phyloP scores from a whole-genome alignment of 306 rosid genomes.

The barrel medic (Medicago truncatula) region DNA sequence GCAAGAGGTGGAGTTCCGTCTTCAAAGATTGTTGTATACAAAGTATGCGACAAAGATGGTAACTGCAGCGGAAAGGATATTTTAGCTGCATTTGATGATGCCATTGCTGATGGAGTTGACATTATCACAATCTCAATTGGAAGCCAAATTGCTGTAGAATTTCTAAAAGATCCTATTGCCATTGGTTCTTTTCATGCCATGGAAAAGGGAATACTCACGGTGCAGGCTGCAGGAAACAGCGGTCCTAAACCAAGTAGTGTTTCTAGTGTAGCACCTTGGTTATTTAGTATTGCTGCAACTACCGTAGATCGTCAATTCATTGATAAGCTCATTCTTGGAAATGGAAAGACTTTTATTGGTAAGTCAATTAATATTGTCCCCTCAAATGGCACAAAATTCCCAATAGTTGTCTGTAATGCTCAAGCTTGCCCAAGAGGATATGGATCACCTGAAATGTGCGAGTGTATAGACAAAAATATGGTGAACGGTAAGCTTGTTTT shows the following conservation, averaged over 20 bases:
- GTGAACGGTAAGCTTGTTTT: slow-evolving; percentile 11
- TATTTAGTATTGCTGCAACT: slow-evolving; percentile 5
- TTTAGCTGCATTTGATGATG: slow-evolving; percentile 54
- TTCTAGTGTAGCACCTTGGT: slow-evolving; percentile 4
- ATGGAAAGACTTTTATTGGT: not conserved
- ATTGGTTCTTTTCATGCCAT: slow-evolving; percentile 32
- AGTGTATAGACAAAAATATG: not conserved
- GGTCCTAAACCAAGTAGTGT: not conserved
- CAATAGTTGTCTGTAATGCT: not conserved
- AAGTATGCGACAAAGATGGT: not conserved
- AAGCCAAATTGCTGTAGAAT: fast-evolving
- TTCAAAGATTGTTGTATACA: slow-evolving; percentile 30
- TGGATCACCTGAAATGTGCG: not conserved
- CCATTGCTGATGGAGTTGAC: slow-evolving; percentile 59
- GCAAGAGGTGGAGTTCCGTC: slow-evolving; percentile 43
- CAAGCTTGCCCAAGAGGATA: not conserved
- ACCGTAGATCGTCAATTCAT: not conserved
- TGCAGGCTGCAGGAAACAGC: not conserved
- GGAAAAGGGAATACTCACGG: slow-evolving; percentile 9
- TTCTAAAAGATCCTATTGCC: slow-evolving; percentile 9
- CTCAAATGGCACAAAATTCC: not conserved
- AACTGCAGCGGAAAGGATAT: not conserved
- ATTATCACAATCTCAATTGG: slow-evolving; percentile 49
- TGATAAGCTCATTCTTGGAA: slow-evolving; percentile 17
- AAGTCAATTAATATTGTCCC: not conserved